These are phyloP conservation scores for Besnoitia besnoiti DNA, from an alignment of 169 alveolate species.

Conservation along the genomic window DNA sequence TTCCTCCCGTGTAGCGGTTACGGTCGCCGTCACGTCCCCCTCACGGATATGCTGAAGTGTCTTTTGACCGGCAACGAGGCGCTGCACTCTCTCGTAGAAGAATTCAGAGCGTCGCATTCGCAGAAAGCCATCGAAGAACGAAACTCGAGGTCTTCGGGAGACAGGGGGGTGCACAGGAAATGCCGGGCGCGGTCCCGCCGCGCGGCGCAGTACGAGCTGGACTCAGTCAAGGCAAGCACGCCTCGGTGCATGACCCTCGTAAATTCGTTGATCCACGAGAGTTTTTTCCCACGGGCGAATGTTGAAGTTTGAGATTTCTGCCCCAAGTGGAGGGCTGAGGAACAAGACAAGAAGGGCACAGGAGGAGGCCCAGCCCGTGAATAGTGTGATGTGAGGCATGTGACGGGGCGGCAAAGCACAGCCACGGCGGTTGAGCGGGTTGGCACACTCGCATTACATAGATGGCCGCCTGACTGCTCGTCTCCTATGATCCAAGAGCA, in stretches of 20 bases:
- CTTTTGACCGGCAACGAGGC: background rate
- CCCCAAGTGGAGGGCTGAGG: background rate
- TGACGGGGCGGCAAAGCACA: slow-evolving; percentile 2
- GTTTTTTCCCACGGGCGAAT: background rate
- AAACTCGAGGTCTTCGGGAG: background rate
- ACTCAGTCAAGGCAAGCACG: background rate
- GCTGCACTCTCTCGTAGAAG: background rate
- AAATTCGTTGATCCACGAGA: background rate
- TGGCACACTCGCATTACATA: background rate
- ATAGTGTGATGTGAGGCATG: background rate
- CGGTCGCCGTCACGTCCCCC: background rate
- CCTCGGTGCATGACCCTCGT: background rate
- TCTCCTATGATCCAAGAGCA: background rate
- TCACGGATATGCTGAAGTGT: background rate
- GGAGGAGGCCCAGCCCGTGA: background rate
- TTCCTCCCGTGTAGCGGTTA: background rate
- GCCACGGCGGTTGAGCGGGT: slow-evolving; percentile 8
- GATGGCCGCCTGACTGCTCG: background rate
- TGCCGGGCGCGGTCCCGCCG: slow-evolving; percentile 1
- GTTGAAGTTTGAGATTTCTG: background rate
- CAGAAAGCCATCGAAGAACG: background rate
- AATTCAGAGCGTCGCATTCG: background rate
- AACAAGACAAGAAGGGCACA: background rate
- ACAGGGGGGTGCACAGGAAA: background rate
- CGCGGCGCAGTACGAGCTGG: background rate